A percentile compares a stretch with the other conserved stretches of the same genome.
These are phyloP conservation scores for Moringa oleifera DNA, from an alignment of 345 rosid species.

Conservation along the genomic window DNA sequence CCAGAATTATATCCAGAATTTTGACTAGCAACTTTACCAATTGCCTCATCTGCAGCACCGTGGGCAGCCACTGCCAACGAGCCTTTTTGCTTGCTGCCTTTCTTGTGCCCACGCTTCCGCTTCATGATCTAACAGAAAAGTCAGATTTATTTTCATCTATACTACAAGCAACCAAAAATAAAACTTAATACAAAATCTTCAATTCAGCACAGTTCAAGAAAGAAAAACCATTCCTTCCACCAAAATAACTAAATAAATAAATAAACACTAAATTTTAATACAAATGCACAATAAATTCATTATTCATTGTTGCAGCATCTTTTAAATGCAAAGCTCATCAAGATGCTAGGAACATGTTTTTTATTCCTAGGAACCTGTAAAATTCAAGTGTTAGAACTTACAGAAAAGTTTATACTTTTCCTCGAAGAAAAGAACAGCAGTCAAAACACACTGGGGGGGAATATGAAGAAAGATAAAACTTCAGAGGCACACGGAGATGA, in stretches of 20 bases:
- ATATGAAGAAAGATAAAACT: too few species aligned
- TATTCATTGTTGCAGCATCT: too few species aligned
- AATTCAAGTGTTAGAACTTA: too few species aligned
- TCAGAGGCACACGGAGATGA: too few species aligned
- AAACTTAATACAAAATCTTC: background rate
- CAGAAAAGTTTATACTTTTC: too few species aligned
- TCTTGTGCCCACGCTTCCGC: conserved; percentile 65
- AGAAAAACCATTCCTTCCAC: background rate
- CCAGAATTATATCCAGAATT: conserved; percentile 38
- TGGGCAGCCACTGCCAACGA: conserved; percentile 9
- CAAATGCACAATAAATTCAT: too few species aligned
- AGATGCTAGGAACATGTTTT: too few species aligned
- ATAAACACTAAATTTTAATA: too few species aligned
- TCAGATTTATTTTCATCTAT: background rate
- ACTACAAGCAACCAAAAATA: conserved; percentile 9
- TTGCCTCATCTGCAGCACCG: conserved; percentile 19
- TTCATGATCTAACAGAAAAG: conserved; percentile 38
- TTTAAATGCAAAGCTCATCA: too few species aligned
- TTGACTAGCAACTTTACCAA: conserved; percentile 19
- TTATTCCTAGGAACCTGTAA: too few species aligned
- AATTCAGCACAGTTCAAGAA: background rate
- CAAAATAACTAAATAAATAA: background rate
- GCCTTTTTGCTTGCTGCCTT: conserved; percentile 44
- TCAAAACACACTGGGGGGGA: too few species aligned
- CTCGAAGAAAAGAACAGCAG: too few species aligned